Base-by-base conservation (phyloP, 2,329 filamentous ascomycete species). In the Fusarium begoniae region DNA sequence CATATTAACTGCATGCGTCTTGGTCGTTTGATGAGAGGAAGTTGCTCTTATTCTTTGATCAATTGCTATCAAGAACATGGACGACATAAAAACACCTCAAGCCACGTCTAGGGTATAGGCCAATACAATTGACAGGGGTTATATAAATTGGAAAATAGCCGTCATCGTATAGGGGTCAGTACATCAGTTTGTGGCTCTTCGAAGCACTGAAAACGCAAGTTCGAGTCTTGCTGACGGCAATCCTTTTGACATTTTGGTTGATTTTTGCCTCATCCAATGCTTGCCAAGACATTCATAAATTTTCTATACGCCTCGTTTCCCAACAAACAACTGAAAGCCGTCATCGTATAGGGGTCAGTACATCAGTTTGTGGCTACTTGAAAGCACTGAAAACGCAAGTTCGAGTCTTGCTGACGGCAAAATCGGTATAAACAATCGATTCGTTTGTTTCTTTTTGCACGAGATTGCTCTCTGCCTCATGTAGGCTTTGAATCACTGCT, bases 191-290 rank as follows among this genome's bases (percentile, higher is more conserved):
- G 78, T 80, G 78, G 77, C 57, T 69, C 54, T 51, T 51, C 38
- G 50, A 78, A 71, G 65, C 77, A 79, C 77, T 79, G 76, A 73
- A 77, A 79, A 79, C 77, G 69, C 71, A 77, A 71, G 78, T 79
- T 80, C 77, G 77, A 80, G 74, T 80, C 75, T 74, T 71, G 68
- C 58, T 72, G 61, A 66, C 70, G 73, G 73, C 73, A 78, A 64
- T 55, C 54, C 58, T 57, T 68, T 73, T 66, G 40, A 6, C 17
- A 18, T 58, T 56, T 63, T 40, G 37, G 35, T 28, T 20, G 15
- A 37, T 35, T 66, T 60, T 28, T 48, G 30, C 28, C 38, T 48
- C 45, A 38, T 20, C 37, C 8, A 14, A 44, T 38, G 17, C 8
- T 51, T 61, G 17, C 18, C 17, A 6, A 12, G 30, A 22, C 24